Percentiles rank a stretch among this genome's conserved stretches.
Evolutionary conservation across 805 yeast species (phyloP).

Genomic region (Alloascoidea hylecoeti): DNA sequence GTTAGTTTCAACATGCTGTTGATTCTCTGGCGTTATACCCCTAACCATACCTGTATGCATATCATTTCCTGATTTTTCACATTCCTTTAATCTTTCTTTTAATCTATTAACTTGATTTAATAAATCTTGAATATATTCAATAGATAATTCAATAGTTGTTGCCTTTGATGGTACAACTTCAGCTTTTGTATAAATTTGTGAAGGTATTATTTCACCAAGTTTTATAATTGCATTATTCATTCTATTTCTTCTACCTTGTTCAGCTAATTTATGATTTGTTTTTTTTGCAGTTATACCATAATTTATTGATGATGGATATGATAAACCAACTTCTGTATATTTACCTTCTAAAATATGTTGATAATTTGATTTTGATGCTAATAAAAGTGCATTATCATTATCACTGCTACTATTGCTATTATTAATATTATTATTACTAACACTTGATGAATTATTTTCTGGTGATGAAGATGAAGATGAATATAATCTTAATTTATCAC

Average conservation of each 20-base stretch:
- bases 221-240: slow-evolving; percentile 81
- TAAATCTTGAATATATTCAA: slow-evolving; percentile 44
- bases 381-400: slow-evolving; percentile 9
- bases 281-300: slow-evolving; percentile 32
- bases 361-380: slow-evolving; percentile 25
- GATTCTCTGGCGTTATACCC: too few species aligned
- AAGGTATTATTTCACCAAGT: slow-evolving; percentile 54
- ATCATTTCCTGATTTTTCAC: too few species aligned
- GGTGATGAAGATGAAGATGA: slow-evolving; percentile 1
- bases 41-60: too few species aligned
- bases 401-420: not conserved
- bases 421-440: not conserved
- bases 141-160: slow-evolving; percentile 86
- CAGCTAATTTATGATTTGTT: slow-evolving; percentile 81
- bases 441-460: not conserved
- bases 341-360: slow-evolving; percentile 27
- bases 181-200: slow-evolving; percentile 34
- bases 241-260: slow-evolving; percentile 89
- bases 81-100: slow-evolving; percentile 7
- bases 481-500: too few species aligned
- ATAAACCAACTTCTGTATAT: slow-evolving; percentile 23
- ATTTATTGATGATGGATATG: slow-evolving; percentile 24
- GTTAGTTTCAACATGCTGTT: too few species aligned
- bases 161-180: slow-evolving; percentile 74
- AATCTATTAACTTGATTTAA: slow-evolving; percentile 19